These are phyloP conservation scores for Aspergillus indologenus DNA, from an alignment of 495 filamentous ascomycete species.

Conservation along the genomic window DNA sequence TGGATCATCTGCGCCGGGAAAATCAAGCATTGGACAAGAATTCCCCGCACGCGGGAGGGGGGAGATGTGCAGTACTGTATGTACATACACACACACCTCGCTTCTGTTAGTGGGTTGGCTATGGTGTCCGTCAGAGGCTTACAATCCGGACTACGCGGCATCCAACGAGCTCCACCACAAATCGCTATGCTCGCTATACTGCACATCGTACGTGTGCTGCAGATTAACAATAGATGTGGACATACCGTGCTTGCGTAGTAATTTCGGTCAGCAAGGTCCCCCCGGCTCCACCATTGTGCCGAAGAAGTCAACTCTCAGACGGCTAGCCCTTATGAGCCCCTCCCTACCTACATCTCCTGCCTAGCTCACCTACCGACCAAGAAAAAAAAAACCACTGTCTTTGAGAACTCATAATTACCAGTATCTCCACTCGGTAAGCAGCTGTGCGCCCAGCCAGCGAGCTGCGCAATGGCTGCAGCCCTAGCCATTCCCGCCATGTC, in stretches of 20 bases:
- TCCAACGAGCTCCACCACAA: neutral
- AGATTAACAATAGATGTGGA: neutral
- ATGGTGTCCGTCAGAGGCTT: neutral
- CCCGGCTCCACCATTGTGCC: neutral
- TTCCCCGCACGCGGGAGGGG: conserved; percentile 1
- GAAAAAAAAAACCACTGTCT: too few relatives aligned
- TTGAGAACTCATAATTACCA: neutral
- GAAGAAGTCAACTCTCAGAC: neutral
- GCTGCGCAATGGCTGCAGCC: neutral
- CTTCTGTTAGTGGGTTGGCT: neutral
- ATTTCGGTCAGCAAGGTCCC: neutral
- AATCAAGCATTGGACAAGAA: conserved; percentile 3
- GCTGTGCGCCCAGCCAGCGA: neutral
- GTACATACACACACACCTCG: neutral
- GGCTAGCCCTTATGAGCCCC: neutral
- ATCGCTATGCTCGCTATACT: neutral
- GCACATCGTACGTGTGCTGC: neutral
- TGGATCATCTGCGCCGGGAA: neutral
- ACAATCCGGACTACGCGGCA: too few relatives aligned
- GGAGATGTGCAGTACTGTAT: neutral
- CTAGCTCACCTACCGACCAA: neutral
- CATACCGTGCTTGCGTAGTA: neutral
- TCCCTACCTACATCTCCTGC: neutral
- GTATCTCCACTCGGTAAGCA: neutral
- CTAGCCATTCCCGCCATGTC: neutral